Evolutionary conservation across 78 protist genomes (phyloP).

Genomic region (Anaeramoeba flamelloides): DNA sequence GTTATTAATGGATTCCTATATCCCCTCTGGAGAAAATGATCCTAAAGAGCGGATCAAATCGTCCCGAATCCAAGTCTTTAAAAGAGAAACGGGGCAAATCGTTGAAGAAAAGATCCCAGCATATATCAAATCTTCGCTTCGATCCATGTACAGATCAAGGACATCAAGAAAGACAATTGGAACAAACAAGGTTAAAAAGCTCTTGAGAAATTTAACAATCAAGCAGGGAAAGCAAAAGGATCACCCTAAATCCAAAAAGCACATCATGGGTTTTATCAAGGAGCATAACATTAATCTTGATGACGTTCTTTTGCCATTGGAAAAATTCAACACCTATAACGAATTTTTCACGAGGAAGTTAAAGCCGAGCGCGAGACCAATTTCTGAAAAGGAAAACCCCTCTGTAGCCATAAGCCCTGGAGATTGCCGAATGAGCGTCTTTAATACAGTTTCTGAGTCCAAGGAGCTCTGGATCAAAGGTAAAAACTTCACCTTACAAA

Average conservation of each 20-base stretch:
- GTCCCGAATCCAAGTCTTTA: too few relatives aligned
- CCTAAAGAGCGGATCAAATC: too few relatives aligned
- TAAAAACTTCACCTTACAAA: too few relatives aligned
- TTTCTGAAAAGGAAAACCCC: too few relatives aligned
- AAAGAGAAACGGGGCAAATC: too few relatives aligned
- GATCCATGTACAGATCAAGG: too few relatives aligned
- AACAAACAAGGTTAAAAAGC: neutral
- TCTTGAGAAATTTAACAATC: constrained; percentile 14
- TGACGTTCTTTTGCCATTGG: constrained; percentile 33
- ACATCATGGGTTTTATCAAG: constrained; percentile 14
- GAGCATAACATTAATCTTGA: constrained; percentile 7
- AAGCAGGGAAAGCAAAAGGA: constrained; percentile 15
- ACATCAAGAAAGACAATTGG: too few relatives aligned
- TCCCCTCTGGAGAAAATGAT: too few relatives aligned
- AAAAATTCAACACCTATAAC: constrained; percentile 31
- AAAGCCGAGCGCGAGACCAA: constrained; percentile 39
- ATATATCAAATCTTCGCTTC: too few relatives aligned
- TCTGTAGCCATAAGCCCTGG: constrained; percentile 37
- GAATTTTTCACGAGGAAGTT: constrained; percentile 48
- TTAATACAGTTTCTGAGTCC: constrained; percentile 11
- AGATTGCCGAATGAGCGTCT: constrained; percentile 43
- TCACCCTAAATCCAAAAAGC: constrained; percentile 1
- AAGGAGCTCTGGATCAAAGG: too few relatives aligned
- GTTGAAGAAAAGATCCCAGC: too few relatives aligned
- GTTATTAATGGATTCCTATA: too few relatives aligned